A percentile compares a stretch with the other conserved stretches of the same genome.
Conservation (phyloP, 1,284 basidiomycete genomes). For the Bondarzewia mesenterica region DNA sequence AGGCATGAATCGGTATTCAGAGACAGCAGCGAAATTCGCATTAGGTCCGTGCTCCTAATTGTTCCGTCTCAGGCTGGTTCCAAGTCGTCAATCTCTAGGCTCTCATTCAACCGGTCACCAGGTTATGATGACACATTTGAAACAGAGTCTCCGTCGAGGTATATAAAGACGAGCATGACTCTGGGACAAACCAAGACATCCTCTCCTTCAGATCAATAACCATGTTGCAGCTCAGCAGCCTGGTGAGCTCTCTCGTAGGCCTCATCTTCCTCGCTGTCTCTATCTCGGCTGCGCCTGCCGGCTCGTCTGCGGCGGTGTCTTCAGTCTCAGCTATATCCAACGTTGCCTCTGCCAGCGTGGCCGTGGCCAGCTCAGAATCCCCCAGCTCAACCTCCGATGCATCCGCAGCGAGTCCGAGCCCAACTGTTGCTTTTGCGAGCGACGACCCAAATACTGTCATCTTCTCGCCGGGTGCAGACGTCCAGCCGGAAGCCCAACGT, state of each 20-base stretch:
- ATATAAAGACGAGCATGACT: neutral
- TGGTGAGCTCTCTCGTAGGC: neutral
- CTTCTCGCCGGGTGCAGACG: constrained; percentile 26
- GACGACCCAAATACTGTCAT: constrained; percentile 43
- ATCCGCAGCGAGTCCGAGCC: neutral
- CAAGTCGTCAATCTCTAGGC: too few relatives aligned
- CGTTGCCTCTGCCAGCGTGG: neutral
- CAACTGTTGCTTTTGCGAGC: constrained; percentile 39
- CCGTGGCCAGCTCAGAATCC: neutral
- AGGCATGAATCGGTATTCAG: too few relatives aligned
- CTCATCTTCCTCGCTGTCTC: neutral
- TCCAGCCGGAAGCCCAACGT: constrained; percentile 27
- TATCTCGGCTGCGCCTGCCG: neutral
- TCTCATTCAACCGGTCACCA: too few relatives aligned
- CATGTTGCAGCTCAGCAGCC: neutral
- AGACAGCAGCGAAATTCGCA: too few relatives aligned
- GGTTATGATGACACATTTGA: too few relatives aligned
- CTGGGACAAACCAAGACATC: neutral
- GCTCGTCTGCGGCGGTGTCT: neutral
- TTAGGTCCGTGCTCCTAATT: too few relatives aligned
- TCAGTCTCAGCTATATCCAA: neutral
- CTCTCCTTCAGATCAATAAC: neutral
- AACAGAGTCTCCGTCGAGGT: neutral
- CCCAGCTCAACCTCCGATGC: neutral
- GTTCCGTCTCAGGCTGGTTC: too few relatives aligned